phyloP scores from a whole-genome alignment of 2,329 filamentous ascomycete species.

The Colletotrichum aenigma region DNA sequence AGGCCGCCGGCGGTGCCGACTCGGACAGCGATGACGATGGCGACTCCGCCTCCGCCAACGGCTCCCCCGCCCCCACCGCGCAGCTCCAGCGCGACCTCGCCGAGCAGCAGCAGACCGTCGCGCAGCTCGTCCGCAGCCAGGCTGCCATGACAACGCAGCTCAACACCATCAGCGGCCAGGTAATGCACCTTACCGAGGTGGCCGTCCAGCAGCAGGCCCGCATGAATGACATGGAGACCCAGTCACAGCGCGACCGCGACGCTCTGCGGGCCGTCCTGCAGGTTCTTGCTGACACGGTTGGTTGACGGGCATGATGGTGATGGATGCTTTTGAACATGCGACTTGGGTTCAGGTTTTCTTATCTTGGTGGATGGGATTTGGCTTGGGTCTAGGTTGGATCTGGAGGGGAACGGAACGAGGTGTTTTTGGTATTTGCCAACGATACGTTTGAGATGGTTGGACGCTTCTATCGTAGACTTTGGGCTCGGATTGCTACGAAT shows the following conservation, averaged over 20 bases:
- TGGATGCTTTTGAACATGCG: not conserved
- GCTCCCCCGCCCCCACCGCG: not conserved
- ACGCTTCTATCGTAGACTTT: not conserved
- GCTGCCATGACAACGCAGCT: not conserved
- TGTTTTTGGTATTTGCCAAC: not conserved
- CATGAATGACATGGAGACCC: not conserved
- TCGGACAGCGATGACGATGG: not conserved
- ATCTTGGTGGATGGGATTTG: not conserved
- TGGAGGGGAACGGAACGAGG: not conserved
- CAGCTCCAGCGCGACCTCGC: not conserved
- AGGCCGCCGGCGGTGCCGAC: not conserved
- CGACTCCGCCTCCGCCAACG: not conserved
- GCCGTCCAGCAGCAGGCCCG: not conserved
- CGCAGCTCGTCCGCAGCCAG: not conserved
- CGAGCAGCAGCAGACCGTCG: not conserved
- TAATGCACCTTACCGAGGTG: not conserved
- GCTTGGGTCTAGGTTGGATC: not conserved
- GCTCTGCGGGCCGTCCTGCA: not conserved
- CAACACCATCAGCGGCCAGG: not conserved
- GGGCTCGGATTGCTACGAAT: not conserved
- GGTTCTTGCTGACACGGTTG: not conserved
- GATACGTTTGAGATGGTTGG: not conserved
- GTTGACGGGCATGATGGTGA: not conserved
- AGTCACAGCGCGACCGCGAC: not conserved
- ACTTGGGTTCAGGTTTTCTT: not conserved